Conservation (phyloP, 768 basidiomycete genomes). For the Epithele typhae region DNA sequence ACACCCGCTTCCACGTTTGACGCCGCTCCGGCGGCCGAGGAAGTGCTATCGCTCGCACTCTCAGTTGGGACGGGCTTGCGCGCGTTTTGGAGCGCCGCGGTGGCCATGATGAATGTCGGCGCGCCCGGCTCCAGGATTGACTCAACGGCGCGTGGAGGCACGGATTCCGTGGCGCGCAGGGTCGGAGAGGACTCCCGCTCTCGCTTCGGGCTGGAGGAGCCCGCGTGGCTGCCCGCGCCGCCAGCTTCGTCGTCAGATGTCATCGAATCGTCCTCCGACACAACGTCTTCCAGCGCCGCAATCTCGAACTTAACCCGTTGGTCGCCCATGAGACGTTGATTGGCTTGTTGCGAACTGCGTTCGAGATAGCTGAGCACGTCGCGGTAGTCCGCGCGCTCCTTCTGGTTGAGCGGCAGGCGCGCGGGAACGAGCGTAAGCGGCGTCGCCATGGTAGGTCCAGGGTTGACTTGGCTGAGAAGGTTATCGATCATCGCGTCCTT, state of each 20-base stretch:
- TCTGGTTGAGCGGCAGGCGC: slow-evolving; percentile 18
- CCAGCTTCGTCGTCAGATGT: neutral
- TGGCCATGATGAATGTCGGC: slow-evolving; percentile 16
- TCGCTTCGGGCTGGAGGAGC: slow-evolving; percentile 9
- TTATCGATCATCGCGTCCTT: slow-evolving; percentile 27
- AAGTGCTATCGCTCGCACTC: neutral
- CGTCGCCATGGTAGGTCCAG: slow-evolving; percentile 22
- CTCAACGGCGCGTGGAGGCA: slow-evolving; percentile 1
- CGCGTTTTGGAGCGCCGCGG: slow-evolving; percentile 11
- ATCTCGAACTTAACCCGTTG: slow-evolving; percentile 24
- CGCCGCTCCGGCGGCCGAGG: slow-evolving; percentile 2
- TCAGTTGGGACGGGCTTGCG: neutral
- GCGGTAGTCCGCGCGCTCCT: slow-evolving; percentile 23
- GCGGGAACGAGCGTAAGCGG: slow-evolving; percentile 27
- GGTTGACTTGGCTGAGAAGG: slow-evolving; percentile 23
- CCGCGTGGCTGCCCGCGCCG: neutral
- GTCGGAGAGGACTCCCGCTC: too few relatives aligned
- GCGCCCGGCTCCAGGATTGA: slow-evolving; percentile 15
- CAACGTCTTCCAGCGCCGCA: slow-evolving; percentile 26
- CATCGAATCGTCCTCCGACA: slow-evolving; percentile 15
- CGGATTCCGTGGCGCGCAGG: too few relatives aligned
- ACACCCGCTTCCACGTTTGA: slow-evolving; percentile 8
- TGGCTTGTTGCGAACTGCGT: slow-evolving; percentile 18
- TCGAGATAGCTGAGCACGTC: slow-evolving; percentile 29
- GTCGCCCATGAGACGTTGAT: slow-evolving; percentile 16